Conservation (phyloP, 1,284 basidiomycete species). For the Cutaneotrichosporon sp. region DNA sequence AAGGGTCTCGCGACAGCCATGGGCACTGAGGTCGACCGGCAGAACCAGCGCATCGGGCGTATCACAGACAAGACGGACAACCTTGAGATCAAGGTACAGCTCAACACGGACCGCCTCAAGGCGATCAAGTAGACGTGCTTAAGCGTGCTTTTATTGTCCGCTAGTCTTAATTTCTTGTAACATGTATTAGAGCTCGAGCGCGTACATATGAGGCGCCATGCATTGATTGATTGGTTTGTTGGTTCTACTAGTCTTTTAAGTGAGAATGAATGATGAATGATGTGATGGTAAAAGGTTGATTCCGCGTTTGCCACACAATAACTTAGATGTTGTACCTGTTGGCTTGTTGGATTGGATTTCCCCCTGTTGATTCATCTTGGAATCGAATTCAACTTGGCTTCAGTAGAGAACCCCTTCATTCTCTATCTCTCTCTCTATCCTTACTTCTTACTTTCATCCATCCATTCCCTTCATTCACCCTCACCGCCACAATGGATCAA, state of each 20-base stretch:
- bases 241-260: no score
- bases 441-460: not conserved
- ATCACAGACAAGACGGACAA: constrained; percentile 55
- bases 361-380: no score
- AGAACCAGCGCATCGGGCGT: constrained; percentile 50
- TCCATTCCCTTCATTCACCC: not conserved
- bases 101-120: constrained; percentile 52
- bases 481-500: not conserved
- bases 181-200: constrained; percentile 3
- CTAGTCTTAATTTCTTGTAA: not conserved
- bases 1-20: constrained; percentile 75
- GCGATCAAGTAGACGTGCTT: constrained; percentile 41
- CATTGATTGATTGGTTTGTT: not conserved
- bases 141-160: not conserved
- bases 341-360: no score
- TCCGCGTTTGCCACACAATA: not conserved
- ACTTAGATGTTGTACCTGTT: not conserved
- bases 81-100: constrained; percentile 51
- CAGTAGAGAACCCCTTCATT: not conserved
- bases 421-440: no score
- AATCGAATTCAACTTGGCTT: no score
- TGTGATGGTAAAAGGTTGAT: not conserved
- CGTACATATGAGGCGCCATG: not conserved
- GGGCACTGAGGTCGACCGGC: constrained; percentile 52
- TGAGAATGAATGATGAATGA: not conserved